A percentile compares a stretch with the other conserved stretches of the same genome.
Conservation (phyloP, 1,284 basidiomycete genomes). For the Thelephora terrestris region DNA sequence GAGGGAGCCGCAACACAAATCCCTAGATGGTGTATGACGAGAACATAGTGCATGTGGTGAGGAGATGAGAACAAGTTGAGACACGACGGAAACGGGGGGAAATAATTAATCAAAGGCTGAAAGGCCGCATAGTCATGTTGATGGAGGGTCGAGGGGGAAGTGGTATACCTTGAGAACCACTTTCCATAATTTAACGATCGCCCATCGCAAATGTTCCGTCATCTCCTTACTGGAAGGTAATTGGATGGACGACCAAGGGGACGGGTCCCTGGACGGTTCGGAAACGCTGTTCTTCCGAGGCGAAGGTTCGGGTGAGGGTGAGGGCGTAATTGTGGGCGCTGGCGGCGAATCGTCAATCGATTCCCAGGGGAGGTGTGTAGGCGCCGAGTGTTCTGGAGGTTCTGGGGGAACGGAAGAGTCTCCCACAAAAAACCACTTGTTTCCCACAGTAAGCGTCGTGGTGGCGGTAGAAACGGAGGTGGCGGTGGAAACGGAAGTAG, state of each 20-base stretch:
- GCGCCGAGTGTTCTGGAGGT: too few relatives aligned
- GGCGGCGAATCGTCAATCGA: not conserved
- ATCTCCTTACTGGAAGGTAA: slow-evolving; percentile 13
- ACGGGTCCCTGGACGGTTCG: slow-evolving; percentile 3
- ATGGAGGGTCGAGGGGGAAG: slow-evolving; percentile 25
- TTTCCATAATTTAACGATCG: slow-evolving; percentile 16
- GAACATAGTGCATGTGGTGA: too few relatives aligned
- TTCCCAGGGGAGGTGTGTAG: slow-evolving; percentile 13
- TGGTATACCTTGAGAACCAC: slow-evolving; percentile 20
- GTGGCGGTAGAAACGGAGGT: not conserved
- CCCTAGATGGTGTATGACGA: too few relatives aligned
- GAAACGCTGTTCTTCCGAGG: not conserved
- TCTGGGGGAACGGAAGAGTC: too few relatives aligned
- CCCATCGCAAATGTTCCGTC: slow-evolving; percentile 14
- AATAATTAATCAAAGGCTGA: not conserved
- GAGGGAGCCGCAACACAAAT: too few relatives aligned
- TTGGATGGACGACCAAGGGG: slow-evolving; percentile 15
- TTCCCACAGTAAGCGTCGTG: too few relatives aligned
- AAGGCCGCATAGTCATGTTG: slow-evolving; percentile 3
- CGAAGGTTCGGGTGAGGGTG: not conserved
- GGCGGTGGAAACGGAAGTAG: not conserved
- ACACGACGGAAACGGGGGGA: not conserved
- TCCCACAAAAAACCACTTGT: not conserved
- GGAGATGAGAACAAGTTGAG: too few relatives aligned
- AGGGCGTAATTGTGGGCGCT: not conserved